These are phyloP conservation scores for Torulaspora indica DNA, from an alignment of 805 yeast genomes.

Conservation along the genomic window DNA sequence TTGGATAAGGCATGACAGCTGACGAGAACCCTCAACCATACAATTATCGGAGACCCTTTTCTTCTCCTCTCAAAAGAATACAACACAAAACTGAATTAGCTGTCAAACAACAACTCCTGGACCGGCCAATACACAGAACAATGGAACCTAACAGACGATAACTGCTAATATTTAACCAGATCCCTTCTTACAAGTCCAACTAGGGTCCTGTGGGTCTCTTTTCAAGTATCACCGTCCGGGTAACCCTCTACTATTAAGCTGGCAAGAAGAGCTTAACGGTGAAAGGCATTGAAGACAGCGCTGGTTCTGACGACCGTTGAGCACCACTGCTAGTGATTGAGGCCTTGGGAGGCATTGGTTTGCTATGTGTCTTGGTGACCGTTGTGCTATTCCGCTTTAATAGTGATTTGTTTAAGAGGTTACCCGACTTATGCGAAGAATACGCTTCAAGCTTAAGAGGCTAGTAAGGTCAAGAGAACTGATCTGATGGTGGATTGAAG, in stretches of 20 bases:
- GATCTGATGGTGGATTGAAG: background rate
- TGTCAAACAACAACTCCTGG: background rate
- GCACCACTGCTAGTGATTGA: too few species aligned
- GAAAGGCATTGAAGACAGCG: too few species aligned
- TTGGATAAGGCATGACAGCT: conserved; percentile 8
- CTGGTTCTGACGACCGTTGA: too few species aligned
- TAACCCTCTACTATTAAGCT: background rate
- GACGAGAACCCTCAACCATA: background rate
- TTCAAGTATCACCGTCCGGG: background rate
- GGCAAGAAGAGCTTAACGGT: too few species aligned
- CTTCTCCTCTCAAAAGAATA: too few species aligned
- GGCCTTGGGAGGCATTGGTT: too few species aligned
- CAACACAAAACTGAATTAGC: background rate
- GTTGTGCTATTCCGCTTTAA: too few species aligned
- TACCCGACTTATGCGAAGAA: background rate
- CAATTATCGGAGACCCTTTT: background rate
- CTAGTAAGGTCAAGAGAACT: background rate
- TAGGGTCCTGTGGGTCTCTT: background rate
- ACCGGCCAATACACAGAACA: background rate
- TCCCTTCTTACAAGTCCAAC: background rate
- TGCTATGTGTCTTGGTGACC: too few species aligned
- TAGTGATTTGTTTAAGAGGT: background rate
- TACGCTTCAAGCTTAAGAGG: background rate
- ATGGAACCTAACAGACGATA: background rate
- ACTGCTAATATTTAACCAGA: background rate